Percentiles rank a stretch among this genome's conserved stretches.
Evolutionary conservation across 2,329 filamentous ascomycete species (phyloP).

Genomic region (Ascochyta fabae): DNA sequence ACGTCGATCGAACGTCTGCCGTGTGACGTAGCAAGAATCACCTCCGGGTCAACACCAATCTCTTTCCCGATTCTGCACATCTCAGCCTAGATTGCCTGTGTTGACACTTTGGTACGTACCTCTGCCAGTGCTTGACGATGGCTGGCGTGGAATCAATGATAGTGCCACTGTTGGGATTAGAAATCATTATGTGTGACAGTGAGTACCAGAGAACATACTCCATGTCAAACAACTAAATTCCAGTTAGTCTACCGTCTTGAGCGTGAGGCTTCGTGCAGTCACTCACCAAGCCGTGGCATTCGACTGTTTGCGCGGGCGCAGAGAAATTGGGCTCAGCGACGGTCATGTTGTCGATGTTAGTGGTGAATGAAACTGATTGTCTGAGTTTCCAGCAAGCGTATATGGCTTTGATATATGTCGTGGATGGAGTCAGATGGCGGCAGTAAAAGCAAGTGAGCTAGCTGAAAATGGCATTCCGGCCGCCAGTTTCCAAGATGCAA

Average conservation of each 20-base stretch:
- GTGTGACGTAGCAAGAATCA: slow-evolving; percentile 89
- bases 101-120: slow-evolving; percentile 54
- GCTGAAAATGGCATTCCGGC: slow-evolving; percentile 6
- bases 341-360: slow-evolving; percentile 31
- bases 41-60: slow-evolving; percentile 81
- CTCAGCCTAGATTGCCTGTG: slow-evolving; percentile 15
- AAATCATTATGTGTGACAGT: background rate
- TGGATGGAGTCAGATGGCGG: slow-evolving; percentile 5
- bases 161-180: slow-evolving; percentile 63
- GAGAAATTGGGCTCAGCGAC: slow-evolving; percentile 49
- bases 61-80: slow-evolving; percentile 73
- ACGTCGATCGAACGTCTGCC: slow-evolving; percentile 89
- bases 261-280: background rate
- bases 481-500: background rate
- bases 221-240: slow-evolving; percentile 45
- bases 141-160: slow-evolving; percentile 82
- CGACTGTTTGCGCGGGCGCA: slow-evolving; percentile 48
- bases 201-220: slow-evolving; percentile 25
- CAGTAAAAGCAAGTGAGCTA: slow-evolving; percentile 4
- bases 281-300: slow-evolving; percentile 54
- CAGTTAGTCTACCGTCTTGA: background rate
- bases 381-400: background rate
- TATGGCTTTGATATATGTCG: slow-evolving; percentile 1
- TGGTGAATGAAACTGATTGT: background rate
- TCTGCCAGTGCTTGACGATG: slow-evolving; percentile 78